A percentile compares a stretch with the other conserved stretches of the same genome.
Evolutionary conservation across 306 rosid genomes (phyloP).

Genomic region (Trichosanthes truncata): DNA sequence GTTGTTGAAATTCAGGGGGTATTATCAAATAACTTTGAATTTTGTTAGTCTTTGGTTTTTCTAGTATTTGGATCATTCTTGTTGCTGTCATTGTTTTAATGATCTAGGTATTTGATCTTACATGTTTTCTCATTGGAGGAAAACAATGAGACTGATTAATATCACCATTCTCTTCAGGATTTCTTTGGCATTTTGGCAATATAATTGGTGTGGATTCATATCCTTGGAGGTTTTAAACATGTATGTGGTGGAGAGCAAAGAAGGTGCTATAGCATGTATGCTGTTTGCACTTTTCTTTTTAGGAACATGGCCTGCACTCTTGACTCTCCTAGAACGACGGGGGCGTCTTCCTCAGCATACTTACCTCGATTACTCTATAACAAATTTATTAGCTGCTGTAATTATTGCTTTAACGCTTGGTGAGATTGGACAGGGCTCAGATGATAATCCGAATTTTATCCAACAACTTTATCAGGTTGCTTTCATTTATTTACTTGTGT

Average conservation of each 20-base stretch:
- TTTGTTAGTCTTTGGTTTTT: background rate
- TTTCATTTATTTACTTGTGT: background rate
- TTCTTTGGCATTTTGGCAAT: background rate
- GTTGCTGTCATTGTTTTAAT: background rate
- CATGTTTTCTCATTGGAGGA: background rate
- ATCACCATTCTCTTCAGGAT: background rate
- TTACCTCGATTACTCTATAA: slow-evolving; percentile 74
- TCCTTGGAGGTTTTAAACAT: slow-evolving; percentile 30
- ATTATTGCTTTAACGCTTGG: slow-evolving; percentile 82
- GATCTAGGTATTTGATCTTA: background rate
- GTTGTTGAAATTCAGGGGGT: background rate
- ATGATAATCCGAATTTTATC: slow-evolving; percentile 40
- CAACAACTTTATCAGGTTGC: slow-evolving; percentile 64
- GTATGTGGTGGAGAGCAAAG: slow-evolving; percentile 85
- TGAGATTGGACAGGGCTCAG: slow-evolving; percentile 53
- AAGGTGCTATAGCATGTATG: slow-evolving; percentile 84
- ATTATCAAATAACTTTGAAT: background rate
- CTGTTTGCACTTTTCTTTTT: slow-evolving; percentile 51
- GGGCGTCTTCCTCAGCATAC: slow-evolving; percentile 98
- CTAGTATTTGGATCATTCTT: background rate
- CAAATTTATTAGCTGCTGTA: slow-evolving; percentile 76
- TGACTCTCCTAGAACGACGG: slow-evolving; percentile 64
- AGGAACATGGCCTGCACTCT: slow-evolving; percentile 88
- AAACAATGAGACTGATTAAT: background rate
- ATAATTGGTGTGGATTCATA: background rate